Percentiles rank a stretch among this genome's conserved stretches.
phyloP scores from a whole-genome alignment of 2,329 filamentous ascomycete species.

The Alternaria postmessia region DNA sequence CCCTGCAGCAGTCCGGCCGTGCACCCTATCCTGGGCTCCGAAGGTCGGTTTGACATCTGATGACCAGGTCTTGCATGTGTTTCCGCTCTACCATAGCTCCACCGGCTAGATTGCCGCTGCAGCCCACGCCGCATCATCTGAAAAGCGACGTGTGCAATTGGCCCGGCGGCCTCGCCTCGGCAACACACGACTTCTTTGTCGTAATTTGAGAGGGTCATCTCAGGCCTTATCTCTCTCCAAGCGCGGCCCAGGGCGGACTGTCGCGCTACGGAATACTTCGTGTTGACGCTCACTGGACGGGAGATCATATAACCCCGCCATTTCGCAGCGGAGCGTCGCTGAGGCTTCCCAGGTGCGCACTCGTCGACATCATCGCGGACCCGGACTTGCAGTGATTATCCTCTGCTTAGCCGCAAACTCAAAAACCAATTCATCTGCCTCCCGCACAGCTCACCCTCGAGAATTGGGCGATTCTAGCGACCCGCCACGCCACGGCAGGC shows the following conservation, averaged over 20 bases:
- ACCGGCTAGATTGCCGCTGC: conserved; percentile 43
- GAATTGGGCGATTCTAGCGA: conserved; percentile 17
- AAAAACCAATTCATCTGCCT: conserved; percentile 16
- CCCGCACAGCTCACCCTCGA: neutral
- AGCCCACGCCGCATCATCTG: conserved; percentile 40
- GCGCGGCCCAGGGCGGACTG: conserved; percentile 30
- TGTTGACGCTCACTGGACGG: conserved; percentile 35
- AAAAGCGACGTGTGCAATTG: conserved; percentile 38
- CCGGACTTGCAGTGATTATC: conserved; percentile 7
- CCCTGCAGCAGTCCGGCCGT: conserved; percentile 25
- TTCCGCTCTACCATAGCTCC: conserved; percentile 39
- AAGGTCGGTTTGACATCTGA: conserved; percentile 41
- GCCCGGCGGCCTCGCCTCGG: conserved; percentile 29
- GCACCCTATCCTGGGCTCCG: conserved; percentile 37
- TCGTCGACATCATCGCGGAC: conserved; percentile 33
- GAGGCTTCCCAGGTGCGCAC: conserved; percentile 16
- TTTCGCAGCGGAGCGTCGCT: conserved; percentile 32
- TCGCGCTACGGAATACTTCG: conserved; percentile 20
- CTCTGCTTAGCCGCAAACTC: conserved; percentile 12
- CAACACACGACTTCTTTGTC: conserved; percentile 34
- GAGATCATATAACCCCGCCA: conserved; percentile 33
- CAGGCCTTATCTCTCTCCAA: conserved; percentile 41
- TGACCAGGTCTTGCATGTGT: conserved; percentile 36
- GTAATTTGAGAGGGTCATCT: conserved; percentile 49
- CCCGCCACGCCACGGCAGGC: conserved; percentile 22